Evolutionary conservation across 1,284 basidiomycete species (phyloP).

Genomic region (Marasmius tenuissimus): DNA sequence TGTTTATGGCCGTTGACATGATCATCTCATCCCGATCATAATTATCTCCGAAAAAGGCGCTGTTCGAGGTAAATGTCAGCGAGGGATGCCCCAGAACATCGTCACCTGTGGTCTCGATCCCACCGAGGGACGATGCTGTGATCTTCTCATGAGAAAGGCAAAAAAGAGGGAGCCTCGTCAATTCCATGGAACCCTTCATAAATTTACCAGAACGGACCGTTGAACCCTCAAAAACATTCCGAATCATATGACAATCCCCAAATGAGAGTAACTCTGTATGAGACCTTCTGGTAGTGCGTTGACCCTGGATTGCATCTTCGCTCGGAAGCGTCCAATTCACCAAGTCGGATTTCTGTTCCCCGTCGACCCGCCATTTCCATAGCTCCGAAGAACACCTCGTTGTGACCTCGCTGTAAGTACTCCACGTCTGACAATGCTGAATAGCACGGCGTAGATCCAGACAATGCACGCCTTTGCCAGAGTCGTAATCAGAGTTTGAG

Average conservation of each 20-base stretch:
- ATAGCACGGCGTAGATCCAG: slow-evolving; percentile 65
- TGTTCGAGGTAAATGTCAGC: slow-evolving; percentile 12
- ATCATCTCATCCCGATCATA: slow-evolving; percentile 48
- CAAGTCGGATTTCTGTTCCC: slow-evolving; percentile 22
- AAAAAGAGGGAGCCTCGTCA: background rate
- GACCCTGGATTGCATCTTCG: slow-evolving; percentile 11
- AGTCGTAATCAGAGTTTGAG: background rate
- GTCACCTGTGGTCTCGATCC: background rate
- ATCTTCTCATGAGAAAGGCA: background rate
- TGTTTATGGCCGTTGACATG: slow-evolving; percentile 39
- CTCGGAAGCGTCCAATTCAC: slow-evolving; percentile 21
- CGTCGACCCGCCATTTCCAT: slow-evolving; percentile 1
- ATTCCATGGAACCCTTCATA: slow-evolving; percentile 14
- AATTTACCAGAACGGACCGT: slow-evolving; percentile 39
- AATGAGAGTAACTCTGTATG: slow-evolving; percentile 52
- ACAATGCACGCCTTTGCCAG: background rate
- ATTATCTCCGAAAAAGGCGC: slow-evolving; percentile 26
- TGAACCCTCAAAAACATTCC: slow-evolving; percentile 32
- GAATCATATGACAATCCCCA: slow-evolving; percentile 51
- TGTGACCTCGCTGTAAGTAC: slow-evolving; percentile 22
- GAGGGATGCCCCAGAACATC: slow-evolving; percentile 9
- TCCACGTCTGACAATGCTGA: slow-evolving; percentile 55
- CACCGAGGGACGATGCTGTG: background rate
- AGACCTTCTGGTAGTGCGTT: slow-evolving; percentile 13
- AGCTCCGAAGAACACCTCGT: slow-evolving; percentile 11